These are phyloP conservation scores for Diospyros lotus DNA, from an alignment of 148 eudicot species.

Conservation along the genomic window DNA sequence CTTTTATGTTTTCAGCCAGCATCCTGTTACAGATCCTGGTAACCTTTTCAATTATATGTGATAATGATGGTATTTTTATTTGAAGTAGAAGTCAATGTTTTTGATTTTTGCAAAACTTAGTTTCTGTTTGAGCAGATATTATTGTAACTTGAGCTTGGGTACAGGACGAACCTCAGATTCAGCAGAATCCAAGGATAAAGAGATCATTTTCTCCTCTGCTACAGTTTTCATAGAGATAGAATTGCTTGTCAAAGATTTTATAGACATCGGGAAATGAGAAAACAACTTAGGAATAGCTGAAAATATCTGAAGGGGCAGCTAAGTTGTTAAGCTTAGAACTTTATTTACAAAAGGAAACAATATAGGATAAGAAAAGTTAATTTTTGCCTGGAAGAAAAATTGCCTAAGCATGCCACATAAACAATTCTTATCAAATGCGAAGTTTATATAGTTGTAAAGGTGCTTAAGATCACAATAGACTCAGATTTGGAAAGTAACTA, in stretches of 20 bases:
- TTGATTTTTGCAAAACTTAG: background rate
- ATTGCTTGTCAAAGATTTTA: background rate
- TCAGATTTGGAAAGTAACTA: background rate
- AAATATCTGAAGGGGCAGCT: no score
- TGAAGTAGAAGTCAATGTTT: background rate
- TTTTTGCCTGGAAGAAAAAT: background rate
- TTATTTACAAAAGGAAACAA: background rate
- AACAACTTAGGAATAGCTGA: background rate
- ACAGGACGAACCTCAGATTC: background rate
- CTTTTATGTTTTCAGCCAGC: conserved; percentile 89
- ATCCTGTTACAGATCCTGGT: conserved; percentile 79
- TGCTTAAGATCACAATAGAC: conserved; percentile 5
- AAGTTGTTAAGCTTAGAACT: background rate
- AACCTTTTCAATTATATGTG: conserved; percentile 10
- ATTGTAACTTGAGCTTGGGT: background rate
- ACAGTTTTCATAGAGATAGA: background rate
- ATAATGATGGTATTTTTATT: background rate
- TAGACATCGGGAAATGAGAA: background rate
- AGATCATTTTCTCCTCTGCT: background rate
- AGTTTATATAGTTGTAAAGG: background rate
- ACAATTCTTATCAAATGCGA: background rate
- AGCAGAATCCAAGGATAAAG: conserved; percentile 1
- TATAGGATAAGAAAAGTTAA: background rate
- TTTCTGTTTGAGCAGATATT: background rate
- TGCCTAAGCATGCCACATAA: background rate